phyloP scores from a whole-genome alignment of 805 yeast species.

The Wilhelminamyces savonicus region DNA sequence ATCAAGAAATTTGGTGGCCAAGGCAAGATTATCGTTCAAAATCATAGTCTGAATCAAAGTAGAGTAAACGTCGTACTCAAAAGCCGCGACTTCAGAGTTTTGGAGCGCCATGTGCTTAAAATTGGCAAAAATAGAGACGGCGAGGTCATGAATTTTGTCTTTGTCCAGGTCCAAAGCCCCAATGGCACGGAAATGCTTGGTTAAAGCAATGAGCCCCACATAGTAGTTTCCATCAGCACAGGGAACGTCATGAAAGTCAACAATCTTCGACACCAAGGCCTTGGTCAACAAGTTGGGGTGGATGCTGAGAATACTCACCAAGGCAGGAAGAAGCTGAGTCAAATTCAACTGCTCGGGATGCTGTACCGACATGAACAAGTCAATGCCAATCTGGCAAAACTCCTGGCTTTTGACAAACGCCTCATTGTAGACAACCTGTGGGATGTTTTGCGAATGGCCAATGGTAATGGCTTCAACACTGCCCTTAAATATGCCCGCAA shows the following conservation, averaged over 20 bases:
- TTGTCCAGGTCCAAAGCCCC: constrained; percentile 9
- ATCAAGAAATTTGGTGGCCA: constrained; percentile 55
- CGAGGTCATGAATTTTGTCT: constrained; percentile 17
- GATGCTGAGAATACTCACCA: constrained; percentile 21
- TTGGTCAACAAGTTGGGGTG: constrained; percentile 22
- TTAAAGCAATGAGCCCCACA: constrained; percentile 27
- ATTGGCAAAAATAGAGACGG: constrained; percentile 20
- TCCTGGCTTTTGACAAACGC: constrained; percentile 37
- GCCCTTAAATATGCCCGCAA: constrained; percentile 47
- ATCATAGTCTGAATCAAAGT: constrained; percentile 47
- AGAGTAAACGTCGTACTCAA: constrained; percentile 47
- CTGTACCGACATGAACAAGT: constrained; percentile 41
- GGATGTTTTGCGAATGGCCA: constrained; percentile 38
- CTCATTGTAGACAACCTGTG: constrained; percentile 42
- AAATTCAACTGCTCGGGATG: constrained; percentile 28
- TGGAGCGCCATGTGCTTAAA: constrained; percentile 23
- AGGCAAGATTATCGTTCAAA: constrained; percentile 39
- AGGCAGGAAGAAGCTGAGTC: constrained; percentile 26
- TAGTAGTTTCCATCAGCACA: constrained; percentile 27
- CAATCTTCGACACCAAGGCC: constrained; percentile 11
- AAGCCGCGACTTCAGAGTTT: background rate
- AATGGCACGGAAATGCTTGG: constrained; percentile 14
- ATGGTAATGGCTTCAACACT: constrained; percentile 30
- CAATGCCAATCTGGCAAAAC: constrained; percentile 38
- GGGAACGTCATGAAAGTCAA: constrained; percentile 20